Evolutionary conservation across 148 eudicot genomes (phyloP), one percentile per base, ranked within the genome.

Genomic region (Silene uniflora): DNA sequence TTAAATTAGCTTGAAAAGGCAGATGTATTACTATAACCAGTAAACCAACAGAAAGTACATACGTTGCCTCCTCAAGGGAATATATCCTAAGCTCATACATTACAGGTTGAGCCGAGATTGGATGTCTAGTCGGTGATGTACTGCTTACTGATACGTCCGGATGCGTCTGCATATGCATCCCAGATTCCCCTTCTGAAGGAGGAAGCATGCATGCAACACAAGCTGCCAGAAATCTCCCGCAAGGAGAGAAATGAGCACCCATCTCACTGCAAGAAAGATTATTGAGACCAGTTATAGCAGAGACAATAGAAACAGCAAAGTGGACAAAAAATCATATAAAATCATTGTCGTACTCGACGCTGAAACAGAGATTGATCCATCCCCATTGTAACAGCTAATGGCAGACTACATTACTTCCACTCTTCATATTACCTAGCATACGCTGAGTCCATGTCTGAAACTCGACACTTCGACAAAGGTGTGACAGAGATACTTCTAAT

Each of bases 221-320:
- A 47, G 93, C 98, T 7, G 99, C 99, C 81, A 96, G 85, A 83
- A 89, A 96, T 87, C 91, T 88, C 67, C 99, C 99, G 78, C 99
- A 96, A 11, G 99, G 98, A 60, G 99, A 96, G 84, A 96, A 96
- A 83, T 96, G 99, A 85, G 99, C 97, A 65, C 99, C 99, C 99
- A 96, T 96, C 87, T 96, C 99, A 85, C 99, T 96, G 90, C 83
- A 91, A 84, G 67, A 11, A 61, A 60, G 49, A 77, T 16, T 25
- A 65, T 42, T 68, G 42, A 52, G 71, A 73, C 60, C 19, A 73
- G 44, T 61, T 35, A 60, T 9, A 18, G 27, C 17, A 59, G 18
- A 54, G 65, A 23, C 8, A 13, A 27, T 22, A 44, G 12, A 63
- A 29, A 25, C 27, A 22, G 24, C 19, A 61, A 58, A 61, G 23